phyloP scores from a whole-genome alignment of 768 basidiomycete genomes.

The Tulasnella sp. region DNA sequence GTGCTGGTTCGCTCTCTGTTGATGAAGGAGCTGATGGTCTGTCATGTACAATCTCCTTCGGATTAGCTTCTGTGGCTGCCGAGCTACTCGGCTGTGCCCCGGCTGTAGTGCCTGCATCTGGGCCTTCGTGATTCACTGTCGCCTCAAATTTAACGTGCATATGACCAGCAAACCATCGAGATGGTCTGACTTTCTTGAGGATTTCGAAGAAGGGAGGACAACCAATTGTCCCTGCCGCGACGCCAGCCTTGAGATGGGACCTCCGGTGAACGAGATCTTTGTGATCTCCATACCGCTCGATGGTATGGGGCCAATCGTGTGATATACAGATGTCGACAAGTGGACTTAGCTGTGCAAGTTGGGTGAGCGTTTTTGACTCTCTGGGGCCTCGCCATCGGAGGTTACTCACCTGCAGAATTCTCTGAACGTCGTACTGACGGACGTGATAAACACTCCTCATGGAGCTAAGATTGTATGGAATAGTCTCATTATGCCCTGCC shows the following conservation, averaged over 20 bases:
- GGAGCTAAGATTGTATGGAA: slow-evolving; percentile 75
- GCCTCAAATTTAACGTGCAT: slow-evolving; percentile 88
- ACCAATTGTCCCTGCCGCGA: slow-evolving; percentile 69
- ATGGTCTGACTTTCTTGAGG: slow-evolving; percentile 68
- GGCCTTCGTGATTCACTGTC: slow-evolving; percentile 41
- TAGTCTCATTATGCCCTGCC: slow-evolving; percentile 69
- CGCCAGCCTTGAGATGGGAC: slow-evolving; percentile 73
- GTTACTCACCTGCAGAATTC: slow-evolving; percentile 59
- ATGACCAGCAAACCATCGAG: slow-evolving; percentile 94
- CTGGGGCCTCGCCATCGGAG: neutral
- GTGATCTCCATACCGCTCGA: slow-evolving; percentile 80
- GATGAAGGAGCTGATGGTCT: slow-evolving; percentile 40
- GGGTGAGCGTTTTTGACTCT: neutral
- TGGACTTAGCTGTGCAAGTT: slow-evolving; percentile 53
- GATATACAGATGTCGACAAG: slow-evolving; percentile 78
- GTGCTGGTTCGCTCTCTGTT: slow-evolving; percentile 31
- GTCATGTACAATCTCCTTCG: slow-evolving; percentile 53
- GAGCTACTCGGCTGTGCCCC: neutral
- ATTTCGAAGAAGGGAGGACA: slow-evolving; percentile 85
- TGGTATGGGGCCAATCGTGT: slow-evolving; percentile 92
- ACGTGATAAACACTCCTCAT: slow-evolving; percentile 90
- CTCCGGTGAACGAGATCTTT: slow-evolving; percentile 69
- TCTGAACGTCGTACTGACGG: slow-evolving; percentile 79
- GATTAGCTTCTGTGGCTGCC: slow-evolving; percentile 30
- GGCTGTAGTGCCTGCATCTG: neutral